These are phyloP conservation scores for Coleophoma cylindrospora DNA, from an alignment of 2,329 filamentous ascomycete species.

Conservation along the genomic window DNA sequence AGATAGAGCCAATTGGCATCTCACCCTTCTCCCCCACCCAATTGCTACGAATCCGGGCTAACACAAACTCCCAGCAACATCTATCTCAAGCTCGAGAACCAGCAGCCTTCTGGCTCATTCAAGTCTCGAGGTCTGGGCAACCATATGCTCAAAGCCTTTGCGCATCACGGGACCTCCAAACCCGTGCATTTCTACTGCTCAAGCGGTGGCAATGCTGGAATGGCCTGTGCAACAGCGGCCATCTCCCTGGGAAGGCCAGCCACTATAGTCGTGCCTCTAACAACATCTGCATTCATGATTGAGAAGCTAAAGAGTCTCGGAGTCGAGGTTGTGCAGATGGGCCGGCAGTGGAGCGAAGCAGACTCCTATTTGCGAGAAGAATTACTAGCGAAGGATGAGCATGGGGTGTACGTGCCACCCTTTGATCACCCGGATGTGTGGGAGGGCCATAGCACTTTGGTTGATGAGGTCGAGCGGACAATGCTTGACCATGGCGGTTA, in stretches of 20 bases:
- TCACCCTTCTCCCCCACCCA: neutral
- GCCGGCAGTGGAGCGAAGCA: conserved; percentile 64
- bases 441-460: conserved; percentile 56
- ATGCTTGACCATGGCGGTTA: conserved; percentile 33
- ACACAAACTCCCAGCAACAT: conserved; percentile 40
- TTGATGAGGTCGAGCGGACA: conserved; percentile 34
- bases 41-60: neutral
- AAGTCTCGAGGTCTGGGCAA: conserved; percentile 76
- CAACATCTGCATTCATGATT: conserved; percentile 65
- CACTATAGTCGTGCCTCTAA: conserved; percentile 70
- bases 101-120: conserved; percentile 82
- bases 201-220: conserved; percentile 76
- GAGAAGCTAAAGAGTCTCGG: conserved; percentile 65
- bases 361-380: conserved; percentile 59
- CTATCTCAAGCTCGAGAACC: conserved; percentile 81
- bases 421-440: conserved; percentile 67
- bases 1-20: neutral
- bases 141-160: conserved; percentile 52
- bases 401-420: conserved; percentile 61
- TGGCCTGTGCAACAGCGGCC: conserved; percentile 75
- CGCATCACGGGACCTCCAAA: conserved; percentile 8
- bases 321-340: conserved; percentile 63
- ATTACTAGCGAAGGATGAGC: conserved; percentile 40
- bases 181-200: conserved; percentile 70
- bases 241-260: conserved; percentile 56